These are phyloP conservation scores for Juncus inflexus DNA, from an alignment of 176 grass and related monocot genomes.

Conservation along the genomic window DNA sequence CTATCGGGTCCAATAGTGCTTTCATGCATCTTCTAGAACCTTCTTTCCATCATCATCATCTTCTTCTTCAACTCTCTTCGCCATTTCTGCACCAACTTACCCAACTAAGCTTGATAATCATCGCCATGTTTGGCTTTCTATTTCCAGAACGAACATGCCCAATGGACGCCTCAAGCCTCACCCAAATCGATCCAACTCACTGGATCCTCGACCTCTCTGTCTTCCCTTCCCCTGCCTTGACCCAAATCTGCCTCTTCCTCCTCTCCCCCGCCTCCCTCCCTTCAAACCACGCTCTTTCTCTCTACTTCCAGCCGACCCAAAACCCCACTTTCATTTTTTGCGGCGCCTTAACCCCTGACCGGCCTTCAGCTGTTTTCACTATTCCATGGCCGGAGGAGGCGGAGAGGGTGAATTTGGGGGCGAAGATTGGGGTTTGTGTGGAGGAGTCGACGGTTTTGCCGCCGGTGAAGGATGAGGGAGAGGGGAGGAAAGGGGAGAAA, in stretches of 20 bases:
- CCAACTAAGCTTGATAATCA: no score
- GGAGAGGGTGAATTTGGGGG: slow-evolving; percentile 32
- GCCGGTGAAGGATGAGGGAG: slow-evolving; percentile 37
- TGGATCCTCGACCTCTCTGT: slow-evolving; percentile 72
- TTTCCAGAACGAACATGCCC: slow-evolving; percentile 84
- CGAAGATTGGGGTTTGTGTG: slow-evolving; percentile 76
- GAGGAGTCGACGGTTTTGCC: slow-evolving; percentile 76
- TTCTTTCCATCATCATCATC: not conserved
- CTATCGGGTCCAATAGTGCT: no score
- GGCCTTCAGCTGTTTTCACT: slow-evolving; percentile 62
- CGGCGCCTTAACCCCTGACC: slow-evolving; percentile 50
- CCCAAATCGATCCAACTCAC: slow-evolving; percentile 66
- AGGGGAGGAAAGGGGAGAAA: slow-evolving; percentile 61
- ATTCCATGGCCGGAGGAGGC: slow-evolving; percentile 69
- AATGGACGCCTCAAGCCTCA: slow-evolving; percentile 61
- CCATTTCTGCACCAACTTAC: no score
- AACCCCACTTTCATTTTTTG: slow-evolving; percentile 69
- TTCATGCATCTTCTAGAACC: slow-evolving; percentile 13
- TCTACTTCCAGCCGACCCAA: slow-evolving; percentile 66
- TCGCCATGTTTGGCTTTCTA: slow-evolving; percentile 73
- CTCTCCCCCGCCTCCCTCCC: slow-evolving; percentile 64
- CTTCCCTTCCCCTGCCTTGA: slow-evolving; percentile 42
- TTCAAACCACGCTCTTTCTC: slow-evolving; percentile 54
- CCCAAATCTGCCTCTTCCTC: slow-evolving; percentile 57
- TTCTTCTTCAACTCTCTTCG: not conserved